Evolutionary conservation across 805 yeast species (phyloP).

Genomic region (Saccharomycopsis sp.): DNA sequence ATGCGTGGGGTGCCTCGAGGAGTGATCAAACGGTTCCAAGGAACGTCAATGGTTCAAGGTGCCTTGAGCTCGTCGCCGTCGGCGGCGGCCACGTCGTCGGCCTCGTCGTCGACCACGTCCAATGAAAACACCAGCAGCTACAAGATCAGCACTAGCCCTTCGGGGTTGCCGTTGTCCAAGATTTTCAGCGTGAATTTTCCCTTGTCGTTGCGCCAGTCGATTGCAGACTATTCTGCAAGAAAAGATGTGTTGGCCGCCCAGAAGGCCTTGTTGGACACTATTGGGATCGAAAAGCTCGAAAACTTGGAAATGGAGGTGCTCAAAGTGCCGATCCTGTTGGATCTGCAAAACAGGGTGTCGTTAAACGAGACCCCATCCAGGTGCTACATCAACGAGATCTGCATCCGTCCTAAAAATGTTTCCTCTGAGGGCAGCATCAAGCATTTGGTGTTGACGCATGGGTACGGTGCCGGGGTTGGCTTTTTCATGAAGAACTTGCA

Average conservation of each 20-base stretch:
- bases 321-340: constrained; percentile 26
- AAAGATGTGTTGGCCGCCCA: constrained; percentile 37
- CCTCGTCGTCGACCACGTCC: too few relatives aligned
- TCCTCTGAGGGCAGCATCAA: constrained; percentile 25
- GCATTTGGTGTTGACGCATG: constrained; percentile 75
- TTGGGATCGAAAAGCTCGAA: constrained; percentile 36
- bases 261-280: constrained; percentile 33
- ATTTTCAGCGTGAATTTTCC: constrained; percentile 37
- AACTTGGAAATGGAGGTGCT: constrained; percentile 29
- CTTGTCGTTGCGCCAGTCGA: constrained; percentile 40
- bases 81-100: too few relatives aligned
- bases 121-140: constrained; percentile 4
- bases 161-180: constrained; percentile 18
- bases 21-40: too few relatives aligned
- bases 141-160: constrained; percentile 16
- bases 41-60: too few relatives aligned
- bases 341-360: constrained; percentile 24
- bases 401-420: constrained; percentile 41
- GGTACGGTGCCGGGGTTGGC: constrained; percentile 93
- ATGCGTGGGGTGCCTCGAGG: too few relatives aligned
- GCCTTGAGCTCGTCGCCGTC: too few relatives aligned
- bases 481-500: constrained; percentile 72
- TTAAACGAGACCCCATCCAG: constrained; percentile 26
- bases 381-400: constrained; percentile 68
- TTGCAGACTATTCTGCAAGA: constrained; percentile 39